Evolutionary conservation across 768 basidiomycete genomes (phyloP), one percentile per base, ranked within the genome.

Genomic region (Collybiopsis confluens): DNA sequence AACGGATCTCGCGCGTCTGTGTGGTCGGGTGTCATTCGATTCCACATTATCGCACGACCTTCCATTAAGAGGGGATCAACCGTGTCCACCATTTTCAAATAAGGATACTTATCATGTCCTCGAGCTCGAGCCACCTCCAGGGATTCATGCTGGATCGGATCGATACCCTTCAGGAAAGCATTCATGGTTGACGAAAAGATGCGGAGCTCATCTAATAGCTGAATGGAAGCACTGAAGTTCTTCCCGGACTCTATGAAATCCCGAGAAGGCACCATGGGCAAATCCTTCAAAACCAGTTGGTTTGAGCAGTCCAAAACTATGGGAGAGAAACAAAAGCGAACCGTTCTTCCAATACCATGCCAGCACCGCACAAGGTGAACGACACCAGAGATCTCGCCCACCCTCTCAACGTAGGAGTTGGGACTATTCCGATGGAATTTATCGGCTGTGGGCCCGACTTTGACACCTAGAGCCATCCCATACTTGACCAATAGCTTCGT

Each of bases 31-130:
- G 21, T 42, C 10, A n/a, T 20, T 4, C 50, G 50, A n/a, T 52
- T 40, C 16, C 18, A 52, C 50, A 52, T 52, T 13, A 52, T 13
- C 7, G 36, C 50, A 4, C 50, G 35, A 11, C 50, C 50, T 26
- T 52, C 50, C 37, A 52, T 41, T 9, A 52, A 16, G 10, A 42
- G 21, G 16, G 41, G 18, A 24, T 52, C 50, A 11, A 40, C 36
- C 11, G 20, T 3, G 15, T 23, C 23, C 10, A 52, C 16, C 40
- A 42, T 5, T 23, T 42, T 42, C 5, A 42, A 5, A n/a, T 42
- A 42, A n/a, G 40, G 13, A 15, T 15, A 18, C 15, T 40, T 15
- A 3, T 26, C 9, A 13, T 52, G 21, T 23, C 37, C 37, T 18
- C 50, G 36, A 11, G 16, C n/a, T 23, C 16, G 6, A 5, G 23